Base-by-base conservation (phyloP, 192 early-diverging fungal species). In the Entrophospora sp. region DNA sequence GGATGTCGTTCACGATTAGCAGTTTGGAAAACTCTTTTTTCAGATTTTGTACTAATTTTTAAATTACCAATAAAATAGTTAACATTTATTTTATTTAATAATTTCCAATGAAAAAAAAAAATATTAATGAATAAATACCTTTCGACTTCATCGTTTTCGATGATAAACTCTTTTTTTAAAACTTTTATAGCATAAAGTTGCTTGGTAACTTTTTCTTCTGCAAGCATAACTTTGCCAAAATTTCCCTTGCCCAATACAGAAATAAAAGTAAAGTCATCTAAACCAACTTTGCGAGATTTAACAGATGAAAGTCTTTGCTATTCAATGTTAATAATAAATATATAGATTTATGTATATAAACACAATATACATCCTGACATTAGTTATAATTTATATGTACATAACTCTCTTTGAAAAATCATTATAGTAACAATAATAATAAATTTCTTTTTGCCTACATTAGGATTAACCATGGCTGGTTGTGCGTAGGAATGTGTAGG, bases 221-320 rank as follows among this genome's bases (percentile, higher is more conserved):
- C 92, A 56, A 99, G 81, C 90, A 99, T 95, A 20, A 98, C 87
- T 80, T 99, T 99, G 72, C 96, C 96, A 84, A 96, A 99, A 79
- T 96, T 97, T 53, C 96, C 96, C 73, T 95, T 96, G 63, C 96
- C 96, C 12, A 99, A 78, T 2, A 99, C 95, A 20, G 94, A 91
- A 55, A 94, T 68, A 57, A 99, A 93, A 61, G 85, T 89, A 66
- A 99, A 99, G 70, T 99, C 94, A 51, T 96, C 90, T 20, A 95
- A 71, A 1, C 88, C 85, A 44, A 96, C 85, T 56, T 88, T 88
- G 32, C 77, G 80, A 27, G 64, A 65, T 2, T 37, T 45, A n/a
- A n/a, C n/a, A n/a, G n/a, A n/a, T n/a, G 27, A 60, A 20, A 60
- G 55, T 48, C 69, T 60, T n/a, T 44, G 73, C 9, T 44, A 32